These are phyloP conservation scores for Apiospora kogelbergensis DNA, from an alignment of 2,329 filamentous ascomycete species.

Conservation along the genomic window DNA sequence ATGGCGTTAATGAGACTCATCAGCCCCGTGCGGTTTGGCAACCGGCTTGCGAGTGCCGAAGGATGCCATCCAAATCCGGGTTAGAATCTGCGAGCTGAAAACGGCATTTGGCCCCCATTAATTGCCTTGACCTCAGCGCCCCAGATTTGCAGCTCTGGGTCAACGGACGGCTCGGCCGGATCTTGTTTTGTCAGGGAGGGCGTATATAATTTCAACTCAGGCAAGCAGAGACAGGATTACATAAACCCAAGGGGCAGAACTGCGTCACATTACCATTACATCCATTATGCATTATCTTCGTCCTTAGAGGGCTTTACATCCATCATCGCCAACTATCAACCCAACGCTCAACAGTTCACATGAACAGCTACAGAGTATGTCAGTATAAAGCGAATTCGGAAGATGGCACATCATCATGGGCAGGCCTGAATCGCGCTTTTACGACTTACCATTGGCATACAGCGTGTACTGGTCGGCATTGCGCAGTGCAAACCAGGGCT, in stretches of 20 bases:
- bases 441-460: slow-evolving; percentile 21
- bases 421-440: background rate
- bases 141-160: background rate
- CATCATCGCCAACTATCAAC: background rate
- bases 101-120: background rate
- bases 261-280: background rate
- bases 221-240: background rate
- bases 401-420: background rate
- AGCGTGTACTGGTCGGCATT: slow-evolving; percentile 25
- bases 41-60: background rate
- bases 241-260: too few species aligned
- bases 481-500: slow-evolving; percentile 15
- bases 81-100: background rate
- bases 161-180: background rate
- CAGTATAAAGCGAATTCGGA: background rate
- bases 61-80: background rate
- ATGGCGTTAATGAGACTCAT: too few species aligned
- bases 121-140: background rate
- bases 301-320: background rate
- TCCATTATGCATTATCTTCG: background rate
- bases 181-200: background rate
- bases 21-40: background rate
- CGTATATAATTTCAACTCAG: background rate
- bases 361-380: slow-evolving; percentile 16
- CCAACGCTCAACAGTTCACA: slow-evolving; percentile 17